These are phyloP conservation scores for Penicillium psychrosexuale DNA, from an alignment of 2,329 filamentous ascomycete species.

Conservation along the genomic window DNA sequence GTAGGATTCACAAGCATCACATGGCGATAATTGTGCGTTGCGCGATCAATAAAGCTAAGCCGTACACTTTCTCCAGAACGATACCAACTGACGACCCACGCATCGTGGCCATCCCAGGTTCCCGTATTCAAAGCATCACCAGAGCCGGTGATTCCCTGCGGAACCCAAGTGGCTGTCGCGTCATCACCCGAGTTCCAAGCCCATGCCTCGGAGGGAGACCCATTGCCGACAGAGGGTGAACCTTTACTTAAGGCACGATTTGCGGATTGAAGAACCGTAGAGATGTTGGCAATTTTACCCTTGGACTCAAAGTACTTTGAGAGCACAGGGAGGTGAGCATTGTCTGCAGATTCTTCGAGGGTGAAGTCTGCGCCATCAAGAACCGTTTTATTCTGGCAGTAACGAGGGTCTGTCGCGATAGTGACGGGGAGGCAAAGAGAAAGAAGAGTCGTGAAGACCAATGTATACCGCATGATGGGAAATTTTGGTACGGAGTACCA, in stretches of 20 bases:
- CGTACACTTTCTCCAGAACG: slow-evolving; percentile 28
- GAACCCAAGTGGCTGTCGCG: slow-evolving; percentile 34
- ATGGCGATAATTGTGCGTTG: slow-evolving; percentile 32
- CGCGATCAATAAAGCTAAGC: slow-evolving; percentile 34
- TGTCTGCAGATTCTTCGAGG: slow-evolving; percentile 12
- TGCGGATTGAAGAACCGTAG: slow-evolving; percentile 14
- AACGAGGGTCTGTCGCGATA: slow-evolving; percentile 6
- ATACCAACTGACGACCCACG: slow-evolving; percentile 38
- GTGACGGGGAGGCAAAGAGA: background rate
- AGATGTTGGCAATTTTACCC: slow-evolving; percentile 13
- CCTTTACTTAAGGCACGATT: slow-evolving; percentile 17
- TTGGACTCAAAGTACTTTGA: slow-evolving; percentile 12
- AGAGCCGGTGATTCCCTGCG: slow-evolving; percentile 38
- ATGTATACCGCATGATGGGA: background rate
- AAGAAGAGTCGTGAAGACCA: background rate
- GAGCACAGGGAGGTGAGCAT: slow-evolving; percentile 8
- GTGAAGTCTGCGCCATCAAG: slow-evolving; percentile 11
- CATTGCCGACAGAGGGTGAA: slow-evolving; percentile 3
- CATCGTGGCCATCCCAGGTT: slow-evolving; percentile 33
- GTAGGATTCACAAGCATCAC: slow-evolving; percentile 37
- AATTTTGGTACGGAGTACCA: background rate
- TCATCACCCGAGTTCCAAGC: slow-evolving; percentile 30
- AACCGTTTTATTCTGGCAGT: slow-evolving; percentile 3
- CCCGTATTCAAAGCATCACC: slow-evolving; percentile 32
- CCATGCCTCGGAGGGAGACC: slow-evolving; percentile 13